phyloP scores from a whole-genome alignment of 2,329 filamentous ascomycete species.

The Colletotrichum sp. region DNA sequence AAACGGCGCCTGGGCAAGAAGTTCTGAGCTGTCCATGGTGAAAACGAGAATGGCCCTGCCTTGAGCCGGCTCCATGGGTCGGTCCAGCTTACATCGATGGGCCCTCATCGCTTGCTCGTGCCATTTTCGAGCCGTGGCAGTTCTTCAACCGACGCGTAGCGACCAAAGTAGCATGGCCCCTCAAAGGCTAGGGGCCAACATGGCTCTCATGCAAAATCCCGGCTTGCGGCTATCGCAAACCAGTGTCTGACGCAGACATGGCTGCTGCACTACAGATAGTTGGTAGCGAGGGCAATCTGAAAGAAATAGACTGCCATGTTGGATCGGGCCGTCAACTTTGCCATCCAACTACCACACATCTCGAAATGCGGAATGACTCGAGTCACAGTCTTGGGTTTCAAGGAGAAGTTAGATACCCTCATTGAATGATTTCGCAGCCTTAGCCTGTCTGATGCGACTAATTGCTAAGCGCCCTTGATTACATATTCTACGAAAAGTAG shows the following conservation, averaged over 20 bases:
- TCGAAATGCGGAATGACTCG: not conserved
- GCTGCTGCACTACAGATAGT: not conserved
- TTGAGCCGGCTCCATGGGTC: conserved; percentile 20
- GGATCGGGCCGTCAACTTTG: not conserved
- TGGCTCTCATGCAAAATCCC: not conserved
- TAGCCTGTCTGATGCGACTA: not conserved
- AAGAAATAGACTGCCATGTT: not conserved
- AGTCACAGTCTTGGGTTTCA: not conserved
- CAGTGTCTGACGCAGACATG: not conserved
- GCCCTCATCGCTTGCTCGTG: not conserved
- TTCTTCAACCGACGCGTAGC: not conserved
- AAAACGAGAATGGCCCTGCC: conserved; percentile 58
- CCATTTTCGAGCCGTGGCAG: not conserved
- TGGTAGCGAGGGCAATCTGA: not conserved
- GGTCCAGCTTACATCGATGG: not conserved
- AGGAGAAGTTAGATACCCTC: conserved; percentile 11
- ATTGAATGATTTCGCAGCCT: conserved; percentile 1
- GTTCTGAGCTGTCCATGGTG: conserved; percentile 63
- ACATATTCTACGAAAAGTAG: not conserved
- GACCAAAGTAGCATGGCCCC: not conserved
- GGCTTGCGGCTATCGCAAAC: not conserved
- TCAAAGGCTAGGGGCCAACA: not conserved
- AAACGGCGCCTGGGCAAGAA: conserved; percentile 63
- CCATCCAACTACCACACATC: not conserved
- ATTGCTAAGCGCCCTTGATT: conserved; percentile 7